phyloP scores from a whole-genome alignment of 2,329 filamentous ascomycete genomes.

The Fusarium sp. region DNA sequence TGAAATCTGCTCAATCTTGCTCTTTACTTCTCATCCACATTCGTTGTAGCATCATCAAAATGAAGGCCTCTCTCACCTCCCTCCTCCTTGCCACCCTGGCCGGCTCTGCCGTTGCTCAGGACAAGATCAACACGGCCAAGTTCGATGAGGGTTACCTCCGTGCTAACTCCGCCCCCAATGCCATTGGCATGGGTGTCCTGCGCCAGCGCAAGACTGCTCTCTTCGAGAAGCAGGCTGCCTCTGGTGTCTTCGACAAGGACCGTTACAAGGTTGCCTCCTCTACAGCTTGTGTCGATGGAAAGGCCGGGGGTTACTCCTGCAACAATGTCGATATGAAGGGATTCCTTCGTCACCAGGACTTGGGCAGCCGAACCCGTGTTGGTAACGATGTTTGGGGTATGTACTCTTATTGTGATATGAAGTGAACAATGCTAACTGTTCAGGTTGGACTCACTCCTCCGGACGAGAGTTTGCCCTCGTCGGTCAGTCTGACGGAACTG shows the following conservation, averaged over 20 bases:
- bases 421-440: not conserved
- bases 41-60: not conserved
- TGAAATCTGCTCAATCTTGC: not conserved
- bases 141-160: constrained; percentile 16
- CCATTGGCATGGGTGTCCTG: constrained; percentile 18
- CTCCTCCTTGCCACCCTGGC: constrained; percentile 15
- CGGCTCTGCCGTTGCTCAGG: constrained; percentile 15
- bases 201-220: constrained; percentile 16
- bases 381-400: constrained; percentile 18
- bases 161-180: constrained; percentile 5
- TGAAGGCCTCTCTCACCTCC: constrained; percentile 16
- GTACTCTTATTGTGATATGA: rapidly evolving
- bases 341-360: constrained; percentile 11
- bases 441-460: constrained; percentile 16
- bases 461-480: constrained; percentile 16
- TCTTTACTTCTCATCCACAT: not conserved
- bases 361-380: constrained; percentile 8
- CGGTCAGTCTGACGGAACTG: constrained; percentile 12
- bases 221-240: not conserved
- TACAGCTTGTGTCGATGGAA: not conserved
- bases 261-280: constrained; percentile 15
- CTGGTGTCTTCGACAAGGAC: constrained; percentile 22
- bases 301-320: constrained; percentile 9
- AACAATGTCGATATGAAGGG: constrained; percentile 12
- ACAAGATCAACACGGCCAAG: constrained; percentile 14